These are phyloP conservation scores for Trichoderma pleuroti DNA, from an alignment of 2,329 filamentous ascomycete genomes.

Conservation along the genomic window DNA sequence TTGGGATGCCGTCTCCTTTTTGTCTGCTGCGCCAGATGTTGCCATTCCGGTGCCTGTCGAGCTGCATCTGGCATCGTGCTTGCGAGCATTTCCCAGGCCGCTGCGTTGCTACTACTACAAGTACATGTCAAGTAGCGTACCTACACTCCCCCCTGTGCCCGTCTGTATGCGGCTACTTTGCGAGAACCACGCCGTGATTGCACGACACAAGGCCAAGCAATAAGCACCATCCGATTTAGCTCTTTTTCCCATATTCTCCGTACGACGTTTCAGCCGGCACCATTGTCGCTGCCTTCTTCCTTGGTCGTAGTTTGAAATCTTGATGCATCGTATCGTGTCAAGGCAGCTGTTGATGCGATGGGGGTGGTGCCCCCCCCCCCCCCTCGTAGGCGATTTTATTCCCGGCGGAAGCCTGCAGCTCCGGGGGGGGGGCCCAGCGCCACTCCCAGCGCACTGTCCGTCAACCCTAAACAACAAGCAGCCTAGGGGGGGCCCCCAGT, in stretches of 20 bases:
- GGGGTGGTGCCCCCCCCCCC: neutral
- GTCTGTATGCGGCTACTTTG: neutral
- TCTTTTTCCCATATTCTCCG: neutral
- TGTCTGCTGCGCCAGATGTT: neutral
- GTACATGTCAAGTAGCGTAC: no score
- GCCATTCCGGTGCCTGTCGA: neutral
- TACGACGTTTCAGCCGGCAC: constrained; percentile 10
- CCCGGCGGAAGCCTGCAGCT: constrained; percentile 13
- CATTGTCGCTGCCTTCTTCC: constrained; percentile 5
- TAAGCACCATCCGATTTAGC: constrained; percentile 1
- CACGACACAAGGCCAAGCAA: neutral
- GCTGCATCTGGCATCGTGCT: neutral
- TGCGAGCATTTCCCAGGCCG: neutral
- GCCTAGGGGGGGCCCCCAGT: neutral
- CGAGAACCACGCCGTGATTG: neutral
- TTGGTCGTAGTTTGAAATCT: constrained; percentile 1
- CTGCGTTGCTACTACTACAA: no score
- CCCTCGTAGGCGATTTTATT: constrained; percentile 15
- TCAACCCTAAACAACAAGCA: constrained; percentile 11
- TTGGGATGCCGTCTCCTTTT: neutral
- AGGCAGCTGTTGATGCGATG: neutral
- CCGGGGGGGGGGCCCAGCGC: neutral
- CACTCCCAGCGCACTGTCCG: constrained; percentile 5
- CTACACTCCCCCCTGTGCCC: no score
- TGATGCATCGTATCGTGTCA: neutral